A percentile compares a stretch with the other conserved stretches of the same genome.
Conservation (phyloP, 805 yeast species). For the Nakazawaea ernobii region DNA sequence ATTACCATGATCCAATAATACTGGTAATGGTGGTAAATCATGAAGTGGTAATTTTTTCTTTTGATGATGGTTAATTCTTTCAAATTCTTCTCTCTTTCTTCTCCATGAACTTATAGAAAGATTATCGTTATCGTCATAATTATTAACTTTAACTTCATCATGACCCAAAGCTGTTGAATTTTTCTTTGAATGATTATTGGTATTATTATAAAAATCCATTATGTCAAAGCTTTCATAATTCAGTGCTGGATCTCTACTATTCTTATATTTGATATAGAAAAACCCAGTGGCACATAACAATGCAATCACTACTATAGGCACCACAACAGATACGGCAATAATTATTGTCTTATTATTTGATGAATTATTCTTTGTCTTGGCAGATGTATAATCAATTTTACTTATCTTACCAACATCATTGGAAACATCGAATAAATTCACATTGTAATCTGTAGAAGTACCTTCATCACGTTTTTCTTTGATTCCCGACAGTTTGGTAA, state of each 20-base stretch:
- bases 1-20: background rate
- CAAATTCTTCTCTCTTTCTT: slow-evolving; percentile 42
- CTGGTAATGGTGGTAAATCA: slow-evolving; percentile 1
- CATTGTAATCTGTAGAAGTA: slow-evolving; percentile 20
- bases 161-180: slow-evolving; percentile 12
- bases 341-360: slow-evolving; percentile 21
- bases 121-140: slow-evolving; percentile 33
- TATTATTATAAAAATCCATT: slow-evolving; percentile 22
- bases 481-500: slow-evolving; percentile 15
- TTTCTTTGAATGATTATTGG: slow-evolving; percentile 13
- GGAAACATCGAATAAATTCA: slow-evolving; percentile 36
- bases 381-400: slow-evolving; percentile 24
- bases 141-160: slow-evolving; percentile 21
- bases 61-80: slow-evolving; percentile 14
- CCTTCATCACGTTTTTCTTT: slow-evolving; percentile 14
- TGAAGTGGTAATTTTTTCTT: background rate
- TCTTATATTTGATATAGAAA: slow-evolving; percentile 18
- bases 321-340: slow-evolving; percentile 35
- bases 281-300: slow-evolving; percentile 13
- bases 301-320: slow-evolving; percentile 24
- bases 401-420: slow-evolving; percentile 27
- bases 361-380: slow-evolving; percentile 3
- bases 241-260: slow-evolving; percentile 22
- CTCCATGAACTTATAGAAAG: slow-evolving; percentile 50
- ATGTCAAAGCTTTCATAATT: slow-evolving; percentile 14